Percentiles rank a stretch among this genome's conserved stretches.
Conservation (phyloP, 2,329 filamentous ascomycete genomes). For the Aspergillus piperis region DNA sequence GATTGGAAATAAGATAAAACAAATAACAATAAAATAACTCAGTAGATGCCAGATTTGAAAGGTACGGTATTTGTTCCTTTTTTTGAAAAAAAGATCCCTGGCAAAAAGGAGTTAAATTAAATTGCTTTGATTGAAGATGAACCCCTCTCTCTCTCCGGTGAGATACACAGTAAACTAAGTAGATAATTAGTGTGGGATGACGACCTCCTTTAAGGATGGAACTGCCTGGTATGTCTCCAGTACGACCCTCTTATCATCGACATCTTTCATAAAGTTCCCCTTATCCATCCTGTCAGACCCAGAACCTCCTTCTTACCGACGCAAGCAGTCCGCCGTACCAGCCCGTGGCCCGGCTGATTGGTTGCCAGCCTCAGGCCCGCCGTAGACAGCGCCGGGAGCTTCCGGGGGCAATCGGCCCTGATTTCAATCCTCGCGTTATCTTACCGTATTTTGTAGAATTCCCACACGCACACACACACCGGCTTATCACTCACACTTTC, state of each 20-base stretch:
- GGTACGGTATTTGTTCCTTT: not conserved
- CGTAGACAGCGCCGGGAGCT: slow-evolving; percentile 18
- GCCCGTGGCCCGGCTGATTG: slow-evolving; percentile 24
- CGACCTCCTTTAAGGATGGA: slow-evolving; percentile 2
- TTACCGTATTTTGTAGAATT: slow-evolving; percentile 1
- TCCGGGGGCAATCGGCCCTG: slow-evolving; percentile 16
- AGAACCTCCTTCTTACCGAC: slow-evolving; percentile 13
- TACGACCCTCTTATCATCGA: slow-evolving; percentile 14
- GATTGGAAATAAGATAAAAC: not conserved
- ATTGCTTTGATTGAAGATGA: too few species aligned
- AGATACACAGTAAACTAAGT: not conserved
- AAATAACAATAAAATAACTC: not conserved
- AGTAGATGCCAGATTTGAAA: not conserved
- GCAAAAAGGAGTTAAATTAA: too few species aligned
- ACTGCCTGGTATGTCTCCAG: not conserved
- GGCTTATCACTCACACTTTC: not conserved
- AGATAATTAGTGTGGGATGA: not conserved
- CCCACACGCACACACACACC: not conserved
- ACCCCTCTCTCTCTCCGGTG: not conserved
- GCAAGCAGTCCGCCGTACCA: slow-evolving; percentile 6
- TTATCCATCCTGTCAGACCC: slow-evolving; percentile 4
- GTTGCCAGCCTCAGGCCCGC: slow-evolving; percentile 10
- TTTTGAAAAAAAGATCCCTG: not conserved
- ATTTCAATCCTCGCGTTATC: not conserved
- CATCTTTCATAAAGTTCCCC: not conserved